phyloP scores from a whole-genome alignment of 768 basidiomycete genomes.

The Collybia nuda region DNA sequence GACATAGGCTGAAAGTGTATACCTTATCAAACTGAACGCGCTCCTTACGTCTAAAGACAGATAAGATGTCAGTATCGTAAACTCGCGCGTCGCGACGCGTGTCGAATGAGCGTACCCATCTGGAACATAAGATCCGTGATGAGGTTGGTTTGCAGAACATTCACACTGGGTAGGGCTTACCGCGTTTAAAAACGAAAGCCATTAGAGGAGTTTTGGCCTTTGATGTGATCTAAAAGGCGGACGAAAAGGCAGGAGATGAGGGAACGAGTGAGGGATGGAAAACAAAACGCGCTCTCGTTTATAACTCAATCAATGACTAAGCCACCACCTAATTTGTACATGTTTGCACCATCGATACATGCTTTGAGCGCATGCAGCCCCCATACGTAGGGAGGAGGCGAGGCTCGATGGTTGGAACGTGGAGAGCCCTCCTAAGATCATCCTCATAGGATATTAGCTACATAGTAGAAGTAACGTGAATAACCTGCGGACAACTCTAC shows the following conservation, averaged over 20 bases:
- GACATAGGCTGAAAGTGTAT: slow-evolving; percentile 17
- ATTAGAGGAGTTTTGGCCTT: slow-evolving; percentile 16
- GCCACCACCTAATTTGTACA: slow-evolving; percentile 12
- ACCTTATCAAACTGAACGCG: slow-evolving; percentile 94
- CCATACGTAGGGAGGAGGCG: no score
- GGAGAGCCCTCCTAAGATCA: no score
- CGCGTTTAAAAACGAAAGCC: slow-evolving; percentile 41
- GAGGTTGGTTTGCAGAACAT: background rate
- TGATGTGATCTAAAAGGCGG: background rate
- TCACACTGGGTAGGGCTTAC: slow-evolving; percentile 20
- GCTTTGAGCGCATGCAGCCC: background rate
- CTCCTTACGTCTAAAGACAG: slow-evolving; percentile 69
- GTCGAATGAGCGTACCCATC: slow-evolving; percentile 43
- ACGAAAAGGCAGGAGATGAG: slow-evolving; percentile 16
- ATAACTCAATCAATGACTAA: slow-evolving; percentile 30
- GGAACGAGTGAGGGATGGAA: slow-evolving; percentile 19
- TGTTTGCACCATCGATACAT: background rate
- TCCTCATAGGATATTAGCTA: no score
- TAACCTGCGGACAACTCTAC: no score
- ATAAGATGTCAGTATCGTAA: slow-evolving; percentile 15
- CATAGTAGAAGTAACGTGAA: no score
- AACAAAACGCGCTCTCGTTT: slow-evolving; percentile 26
- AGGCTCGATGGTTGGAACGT: no score
- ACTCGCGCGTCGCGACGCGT: slow-evolving; percentile 37
- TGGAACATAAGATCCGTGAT: slow-evolving; percentile 17